Conservation (phyloP, 139 green algal species). For the Closterium sp. region DNA sequence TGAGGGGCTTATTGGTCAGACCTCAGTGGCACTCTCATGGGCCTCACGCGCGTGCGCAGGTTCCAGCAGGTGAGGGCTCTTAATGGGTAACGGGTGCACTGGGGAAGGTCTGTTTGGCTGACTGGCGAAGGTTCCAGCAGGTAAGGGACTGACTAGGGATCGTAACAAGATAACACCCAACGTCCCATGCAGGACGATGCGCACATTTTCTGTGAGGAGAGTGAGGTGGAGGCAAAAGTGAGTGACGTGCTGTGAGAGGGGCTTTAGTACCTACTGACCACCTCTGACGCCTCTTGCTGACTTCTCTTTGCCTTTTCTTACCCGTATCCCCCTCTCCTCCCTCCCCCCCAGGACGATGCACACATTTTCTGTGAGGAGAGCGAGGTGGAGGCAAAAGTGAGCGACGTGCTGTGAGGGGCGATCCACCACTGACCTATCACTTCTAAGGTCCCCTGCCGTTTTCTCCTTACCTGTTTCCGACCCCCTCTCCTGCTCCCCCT, state of each 20-base stretch:
- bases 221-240: conserved; percentile 27
- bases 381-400: conserved; percentile 70
- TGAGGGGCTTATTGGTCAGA: too few relatives aligned
- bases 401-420: conserved; percentile 71
- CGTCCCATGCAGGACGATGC: conserved; percentile 93
- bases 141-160: too few relatives aligned
- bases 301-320: not conserved
- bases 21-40: not conserved
- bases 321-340: not conserved
- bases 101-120: too few relatives aligned
- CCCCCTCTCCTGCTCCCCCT: not conserved
- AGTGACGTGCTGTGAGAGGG: too few relatives aligned
- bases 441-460: conserved; percentile 89
- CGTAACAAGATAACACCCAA: too few relatives aligned
- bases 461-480: not conserved
- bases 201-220: conserved; percentile 95
- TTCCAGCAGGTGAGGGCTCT: too few relatives aligned
- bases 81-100: too few relatives aligned
- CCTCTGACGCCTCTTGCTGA: too few relatives aligned
- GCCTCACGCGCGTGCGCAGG: too few relatives aligned
- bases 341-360: conserved; percentile 76
- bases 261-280: too few relatives aligned
- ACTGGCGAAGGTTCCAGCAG: too few relatives aligned
- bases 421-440: conserved; percentile 80
- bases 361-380: conserved; percentile 95